Conservation (phyloP, 192 early-diverging fungal species). For the Bifiguratus adelaidae region DNA sequence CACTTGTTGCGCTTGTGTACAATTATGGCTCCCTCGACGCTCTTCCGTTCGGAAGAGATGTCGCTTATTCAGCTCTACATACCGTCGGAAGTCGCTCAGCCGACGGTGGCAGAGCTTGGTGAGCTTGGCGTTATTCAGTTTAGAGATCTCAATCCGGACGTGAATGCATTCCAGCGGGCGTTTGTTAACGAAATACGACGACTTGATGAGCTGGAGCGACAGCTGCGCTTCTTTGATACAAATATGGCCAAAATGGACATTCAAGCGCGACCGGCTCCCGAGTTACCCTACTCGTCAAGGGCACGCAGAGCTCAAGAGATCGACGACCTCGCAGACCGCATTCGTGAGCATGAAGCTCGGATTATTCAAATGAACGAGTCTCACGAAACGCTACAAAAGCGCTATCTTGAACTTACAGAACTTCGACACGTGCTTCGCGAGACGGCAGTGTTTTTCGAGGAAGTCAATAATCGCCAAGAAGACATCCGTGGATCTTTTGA, state of each 20-base stretch:
- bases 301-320: slow-evolving; percentile 81
- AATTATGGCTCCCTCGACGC: slow-evolving; percentile 33
- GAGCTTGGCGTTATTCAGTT: slow-evolving; percentile 93
- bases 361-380: slow-evolving; percentile 79
- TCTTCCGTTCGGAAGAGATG: slow-evolving; percentile 95
- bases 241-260: neutral
- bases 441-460: slow-evolving; percentile 71
- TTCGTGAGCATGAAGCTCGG: slow-evolving; percentile 73
- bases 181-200: slow-evolving; percentile 93
- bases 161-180: slow-evolving; percentile 93
- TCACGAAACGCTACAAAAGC: slow-evolving; percentile 80
- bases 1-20: no score
- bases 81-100: slow-evolving; percentile 86
- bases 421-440: slow-evolving; percentile 83
- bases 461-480: slow-evolving; percentile 40
- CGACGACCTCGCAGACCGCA: slow-evolving; percentile 79
- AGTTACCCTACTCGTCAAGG: slow-evolving; percentile 36
- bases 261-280: slow-evolving; percentile 18
- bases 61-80: slow-evolving; percentile 93
- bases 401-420: slow-evolving; percentile 84
- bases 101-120: slow-evolving; percentile 86
- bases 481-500: slow-evolving; percentile 34
- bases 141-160: slow-evolving; percentile 87
- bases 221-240: slow-evolving; percentile 13
- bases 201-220: slow-evolving; percentile 95